These are phyloP conservation scores for Bretschneidera sinensis DNA, from an alignment of 345 rosid genomes.

Conservation along the genomic window DNA sequence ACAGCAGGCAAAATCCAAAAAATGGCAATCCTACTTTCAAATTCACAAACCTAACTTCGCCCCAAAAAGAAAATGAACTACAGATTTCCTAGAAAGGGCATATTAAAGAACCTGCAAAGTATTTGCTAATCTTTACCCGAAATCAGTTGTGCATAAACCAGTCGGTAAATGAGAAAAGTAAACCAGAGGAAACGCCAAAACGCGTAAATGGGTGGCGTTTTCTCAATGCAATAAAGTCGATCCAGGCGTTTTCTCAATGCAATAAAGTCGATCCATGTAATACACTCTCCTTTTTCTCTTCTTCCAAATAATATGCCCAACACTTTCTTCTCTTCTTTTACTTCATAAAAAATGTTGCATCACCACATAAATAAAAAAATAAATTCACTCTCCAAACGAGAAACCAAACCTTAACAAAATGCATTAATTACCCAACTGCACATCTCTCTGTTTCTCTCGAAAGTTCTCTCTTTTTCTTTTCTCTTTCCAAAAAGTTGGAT, in stretches of 20 bases:
- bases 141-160: background rate
- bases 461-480: background rate
- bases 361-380: background rate
- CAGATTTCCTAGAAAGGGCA: background rate
- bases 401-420: no score
- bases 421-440: background rate
- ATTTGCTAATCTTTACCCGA: background rate
- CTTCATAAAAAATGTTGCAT: background rate
- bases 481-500: no score
- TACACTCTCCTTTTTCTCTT: background rate
- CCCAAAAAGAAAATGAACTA: background rate
- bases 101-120: background rate
- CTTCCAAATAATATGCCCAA: background rate
- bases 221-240: background rate
- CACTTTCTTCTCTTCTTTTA: no score
- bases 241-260: background rate
- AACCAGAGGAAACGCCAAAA: no score
- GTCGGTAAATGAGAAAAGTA: no score
- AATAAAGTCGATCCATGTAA: background rate
- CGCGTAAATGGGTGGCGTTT: no score
- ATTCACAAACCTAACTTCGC: background rate
- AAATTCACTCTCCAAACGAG: no score
- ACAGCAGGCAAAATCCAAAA: background rate
- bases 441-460: background rate
- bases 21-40: background rate